phyloP scores from a whole-genome alignment of 768 basidiomycete genomes.

The Rhizopogon sp. region DNA sequence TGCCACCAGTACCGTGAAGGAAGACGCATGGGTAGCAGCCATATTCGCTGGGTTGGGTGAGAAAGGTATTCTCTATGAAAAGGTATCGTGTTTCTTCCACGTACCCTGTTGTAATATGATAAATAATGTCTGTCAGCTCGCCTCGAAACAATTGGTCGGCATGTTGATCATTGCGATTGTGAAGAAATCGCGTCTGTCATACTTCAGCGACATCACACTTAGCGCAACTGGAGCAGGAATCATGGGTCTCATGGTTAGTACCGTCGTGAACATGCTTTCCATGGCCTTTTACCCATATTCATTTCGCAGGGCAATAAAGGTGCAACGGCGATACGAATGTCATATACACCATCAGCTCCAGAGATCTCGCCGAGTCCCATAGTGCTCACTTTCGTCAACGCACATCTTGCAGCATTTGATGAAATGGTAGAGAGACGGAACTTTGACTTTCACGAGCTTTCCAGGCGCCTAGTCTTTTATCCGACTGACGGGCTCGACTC shows the following conservation, averaged over 20 bases:
- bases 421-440: slow-evolving; percentile 74
- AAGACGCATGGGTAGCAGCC: slow-evolving; percentile 68
- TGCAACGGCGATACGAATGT: slow-evolving; percentile 59
- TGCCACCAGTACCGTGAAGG: slow-evolving; percentile 51
- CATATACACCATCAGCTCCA: slow-evolving; percentile 42
- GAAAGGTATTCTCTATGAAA: slow-evolving; percentile 56
- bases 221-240: slow-evolving; percentile 65
- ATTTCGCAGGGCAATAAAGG: slow-evolving; percentile 75
- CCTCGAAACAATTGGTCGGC: slow-evolving; percentile 77
- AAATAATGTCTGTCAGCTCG: slow-evolving; percentile 39
- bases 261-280: neutral
- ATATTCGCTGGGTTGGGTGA: slow-evolving; percentile 69
- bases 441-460: slow-evolving; percentile 68
- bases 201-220: slow-evolving; percentile 50
- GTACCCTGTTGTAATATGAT: neutral
- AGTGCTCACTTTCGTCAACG: slow-evolving; percentile 69
- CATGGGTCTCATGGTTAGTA: slow-evolving; percentile 83
- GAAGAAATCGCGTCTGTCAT: slow-evolving; percentile 43
- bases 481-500: slow-evolving; percentile 13
- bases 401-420: slow-evolving; percentile 82
- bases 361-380: slow-evolving; percentile 28
- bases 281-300: neutral
- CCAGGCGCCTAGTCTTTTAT: slow-evolving; percentile 50
- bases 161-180: slow-evolving; percentile 71
- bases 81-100: slow-evolving; percentile 35